Evolutionary conservation across 1,139 yeast species (phyloP).

Genomic region (Lodderomyces parapsilosis): DNA sequence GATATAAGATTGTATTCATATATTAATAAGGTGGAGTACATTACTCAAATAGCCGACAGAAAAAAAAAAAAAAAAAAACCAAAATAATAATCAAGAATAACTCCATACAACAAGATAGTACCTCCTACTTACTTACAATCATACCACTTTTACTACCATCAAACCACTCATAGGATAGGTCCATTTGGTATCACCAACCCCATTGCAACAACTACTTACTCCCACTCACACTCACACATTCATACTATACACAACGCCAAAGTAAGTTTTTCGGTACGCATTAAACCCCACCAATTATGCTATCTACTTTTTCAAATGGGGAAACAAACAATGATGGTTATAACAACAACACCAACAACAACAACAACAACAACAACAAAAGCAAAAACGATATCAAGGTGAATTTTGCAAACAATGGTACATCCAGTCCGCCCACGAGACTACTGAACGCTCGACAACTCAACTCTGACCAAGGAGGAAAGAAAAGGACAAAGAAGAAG

Average conservation of each 20-base stretch:
- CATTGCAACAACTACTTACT: no score
- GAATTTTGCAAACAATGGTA: no score
- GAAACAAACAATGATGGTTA: background rate
- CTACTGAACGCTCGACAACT: background rate
- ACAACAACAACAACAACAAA: background rate
- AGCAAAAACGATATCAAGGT: background rate
- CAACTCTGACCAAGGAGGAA: background rate
- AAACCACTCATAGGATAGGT: background rate
- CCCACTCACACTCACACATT: no score
- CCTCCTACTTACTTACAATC: no score
- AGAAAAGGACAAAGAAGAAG: background rate
- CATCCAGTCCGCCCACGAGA: background rate
- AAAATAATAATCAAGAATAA: background rate
- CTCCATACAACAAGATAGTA: no score
- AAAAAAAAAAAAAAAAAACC: background rate
- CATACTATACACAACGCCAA: background rate
- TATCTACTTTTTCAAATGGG: slow-evolving; percentile 1
- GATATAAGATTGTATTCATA: no score
- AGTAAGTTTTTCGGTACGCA: background rate
- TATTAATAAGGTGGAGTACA: no score
- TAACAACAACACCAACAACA: background rate
- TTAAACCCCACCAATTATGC: slow-evolving; percentile 2
- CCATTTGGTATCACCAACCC: background rate
- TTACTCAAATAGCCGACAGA: background rate
- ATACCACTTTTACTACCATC: background rate